Evolutionary conservation across 75 land plant species (phyloP).

Genomic region (Cryptomeria japonica): DNA sequence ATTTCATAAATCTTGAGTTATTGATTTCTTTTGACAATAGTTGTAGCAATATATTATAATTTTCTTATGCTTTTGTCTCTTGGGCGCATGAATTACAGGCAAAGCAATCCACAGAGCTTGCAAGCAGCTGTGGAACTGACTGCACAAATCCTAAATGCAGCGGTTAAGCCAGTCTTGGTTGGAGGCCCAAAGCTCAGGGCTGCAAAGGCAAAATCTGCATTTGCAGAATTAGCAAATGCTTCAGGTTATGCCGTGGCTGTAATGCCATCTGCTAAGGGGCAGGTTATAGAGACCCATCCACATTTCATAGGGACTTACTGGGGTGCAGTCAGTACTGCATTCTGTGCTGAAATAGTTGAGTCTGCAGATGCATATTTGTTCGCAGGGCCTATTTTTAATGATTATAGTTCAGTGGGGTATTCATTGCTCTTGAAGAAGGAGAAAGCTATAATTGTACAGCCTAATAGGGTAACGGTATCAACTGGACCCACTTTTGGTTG

Average conservation of each 20-base stretch:
- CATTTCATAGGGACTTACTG: constrained; percentile 58
- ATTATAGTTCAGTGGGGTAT: constrained; percentile 63
- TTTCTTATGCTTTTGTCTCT: background rate
- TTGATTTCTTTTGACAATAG: background rate
- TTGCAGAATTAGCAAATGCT: constrained; percentile 50
- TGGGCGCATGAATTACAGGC: constrained; percentile 6
- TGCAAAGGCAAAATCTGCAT: constrained; percentile 41
- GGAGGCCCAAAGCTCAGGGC: constrained; percentile 47
- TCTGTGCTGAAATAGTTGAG: constrained; percentile 51
- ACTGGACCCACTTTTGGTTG: constrained; percentile 48
- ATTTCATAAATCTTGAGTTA: background rate
- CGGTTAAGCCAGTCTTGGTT: constrained; percentile 54
- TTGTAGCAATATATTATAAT: background rate
- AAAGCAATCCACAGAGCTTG: constrained; percentile 38
- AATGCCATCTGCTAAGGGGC: constrained; percentile 58
- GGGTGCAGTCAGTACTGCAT: constrained; percentile 53
- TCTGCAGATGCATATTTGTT: constrained; percentile 60
- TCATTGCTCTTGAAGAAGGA: constrained; percentile 49
- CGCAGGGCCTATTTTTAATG: constrained; percentile 57
- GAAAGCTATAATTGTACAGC: constrained; percentile 42
- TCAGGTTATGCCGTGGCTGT: constrained; percentile 45
- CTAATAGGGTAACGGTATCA: constrained; percentile 36
- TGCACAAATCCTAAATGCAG: constrained; percentile 39
- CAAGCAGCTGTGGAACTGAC: constrained; percentile 51
- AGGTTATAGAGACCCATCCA: constrained; percentile 34